Base-by-base conservation (phyloP, 495 filamentous ascomycete species). In the Mycothermus thermophilus region DNA sequence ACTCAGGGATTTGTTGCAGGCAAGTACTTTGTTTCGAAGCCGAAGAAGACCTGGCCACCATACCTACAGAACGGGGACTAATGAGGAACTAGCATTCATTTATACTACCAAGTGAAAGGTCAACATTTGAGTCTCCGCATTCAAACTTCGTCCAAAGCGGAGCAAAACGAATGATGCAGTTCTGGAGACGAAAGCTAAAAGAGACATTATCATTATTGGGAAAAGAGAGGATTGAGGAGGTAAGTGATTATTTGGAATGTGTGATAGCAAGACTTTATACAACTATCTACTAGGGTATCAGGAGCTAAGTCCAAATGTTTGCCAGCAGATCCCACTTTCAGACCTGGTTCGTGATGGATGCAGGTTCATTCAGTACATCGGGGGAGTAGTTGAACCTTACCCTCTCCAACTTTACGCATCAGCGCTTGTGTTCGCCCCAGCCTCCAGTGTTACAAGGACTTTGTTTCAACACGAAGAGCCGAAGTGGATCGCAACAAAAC, bases 321-420 rank as follows among this genome's bases (percentile, higher is more conserved):
- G n/a, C n/a, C n/a, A n/a, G n/a, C n/a, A n/a, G n/a, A n/a, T n/a
- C n/a, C 23, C 22, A 0, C n/a, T 49, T 6, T 25, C 27, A 16
- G 32, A 27, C 8, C 35, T 43, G 18, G 18, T 48, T 11, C 25
- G 30, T 19, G 34, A 51, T 39, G 40, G 39, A 4, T 40, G 30
- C 14, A 44, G 55, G 14, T 62, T 66, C 36, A 38, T 55, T 19
- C 44, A 41, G 5, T 40, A 46, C 18, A 34, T 42, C 15, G 42
- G 36, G 13, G 19, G 2, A 23, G 14, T 38, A 9, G 55, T 62
- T 27, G 42, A 62, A 32, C 16, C 18, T 23, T 8, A 22, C 35
- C 34, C 52, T 29, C 37, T 44, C 29, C 35, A 43, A 14, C 31
- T 27, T 6, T 43, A 43, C 33, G 31, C 41, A 19, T 25, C 41